Evolutionary conservation across 352 stramenopile species (phyloP), one percentile per base, ranked within the genome.

Genomic region (Phytopythium ostracodes): DNA sequence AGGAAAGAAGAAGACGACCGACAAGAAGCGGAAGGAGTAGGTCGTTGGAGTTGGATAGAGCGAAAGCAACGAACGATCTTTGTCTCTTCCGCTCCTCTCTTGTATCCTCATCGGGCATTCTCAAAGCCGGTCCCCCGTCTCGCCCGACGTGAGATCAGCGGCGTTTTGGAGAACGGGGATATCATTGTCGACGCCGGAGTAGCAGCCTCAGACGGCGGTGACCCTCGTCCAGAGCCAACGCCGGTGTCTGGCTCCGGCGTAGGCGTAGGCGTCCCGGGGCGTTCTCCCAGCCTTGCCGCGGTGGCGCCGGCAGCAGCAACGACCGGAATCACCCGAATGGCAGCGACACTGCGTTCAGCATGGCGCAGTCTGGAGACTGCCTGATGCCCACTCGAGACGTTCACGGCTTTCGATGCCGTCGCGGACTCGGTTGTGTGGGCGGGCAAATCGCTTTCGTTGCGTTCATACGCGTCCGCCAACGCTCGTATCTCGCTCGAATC

Each of bases 141-240:
- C 33, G 73, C 66, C 12, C 76, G 73, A 14, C 78, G 67, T 24
- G 83, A 88, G 38, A 89, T 63, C 59, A 92, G 69, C 6, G 76
- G 77, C 14, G 83, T 87, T 24, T 76, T 79, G 6, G 83, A 92
- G 43, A 90, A 90, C 2, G 81, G 83, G 10, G 79, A 91, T 43
- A 91, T 89, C 10, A 77, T 22, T 38, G 18, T 67, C 42, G n/a
- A 56, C 61, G 35, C 15, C 18, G 35, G 46, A 33, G 31, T 8
- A 24, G 24, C 11, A 29, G 24, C 24, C 14, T 38, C 47, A 22
- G 29, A 15, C 7, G 25, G 25, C 14, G 27, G 27, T 4, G 47
- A 54, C 3, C 27, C 27, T 14, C 47, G 47, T n/a, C 27, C 47
- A 54, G 46, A 18, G 24, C 20, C 46, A 11, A 14, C 12, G 46